Base-by-base conservation (phyloP, 345 rosid genomes). In the Erysimum cheiranthoides region DNA sequence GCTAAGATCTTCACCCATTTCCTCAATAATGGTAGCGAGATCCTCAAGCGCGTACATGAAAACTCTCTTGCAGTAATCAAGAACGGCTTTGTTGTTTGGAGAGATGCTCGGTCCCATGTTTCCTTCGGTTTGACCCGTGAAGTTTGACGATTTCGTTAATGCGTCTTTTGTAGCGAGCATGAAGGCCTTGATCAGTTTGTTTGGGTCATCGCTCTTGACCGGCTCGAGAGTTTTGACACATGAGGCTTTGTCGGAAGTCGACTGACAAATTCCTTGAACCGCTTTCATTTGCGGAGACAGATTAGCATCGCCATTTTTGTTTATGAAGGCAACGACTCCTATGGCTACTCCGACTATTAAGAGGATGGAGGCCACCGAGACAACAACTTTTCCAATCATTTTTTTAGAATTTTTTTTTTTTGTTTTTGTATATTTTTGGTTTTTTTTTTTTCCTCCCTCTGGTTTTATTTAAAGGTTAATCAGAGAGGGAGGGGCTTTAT, bases 201-300 rank as follows among this genome's bases (percentile, higher is more conserved):
- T 85, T 2, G 89, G 88, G 30, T 86, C 88, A 0, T 86, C 78
- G 58, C 78, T 75, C 12, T 76, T 80, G 14, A 74, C 84, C 1
- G 69, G 43, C 73, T 76, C 60, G 5, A 91, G 83, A 56, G 81
- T 81, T 46, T 78, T 78, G 25, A 81, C 78, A 76, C 97, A 91
- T 4, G 73, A 71, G 16, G 87, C 86, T 76, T 83, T 83, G 82
- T 81, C 81, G 12, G 75, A 56, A 5, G 90, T 83, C 0, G 82
- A 47, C 8, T 76, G 67, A 39, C 96, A 88, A 40, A 88, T 74
- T 5, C 66, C 68, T 13, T 77, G 56, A 10, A 82, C 86, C 0
- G 84, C 82, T 75, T 79, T 88, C 79, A 54, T 80, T 46, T 78
- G 71, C 0, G 83, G 72, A 0, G 83, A 73, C 21, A 86, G n/a